These are phyloP conservation scores for Pleurotus giganteus DNA, from an alignment of 768 basidiomycete genomes.

Conservation along the genomic window DNA sequence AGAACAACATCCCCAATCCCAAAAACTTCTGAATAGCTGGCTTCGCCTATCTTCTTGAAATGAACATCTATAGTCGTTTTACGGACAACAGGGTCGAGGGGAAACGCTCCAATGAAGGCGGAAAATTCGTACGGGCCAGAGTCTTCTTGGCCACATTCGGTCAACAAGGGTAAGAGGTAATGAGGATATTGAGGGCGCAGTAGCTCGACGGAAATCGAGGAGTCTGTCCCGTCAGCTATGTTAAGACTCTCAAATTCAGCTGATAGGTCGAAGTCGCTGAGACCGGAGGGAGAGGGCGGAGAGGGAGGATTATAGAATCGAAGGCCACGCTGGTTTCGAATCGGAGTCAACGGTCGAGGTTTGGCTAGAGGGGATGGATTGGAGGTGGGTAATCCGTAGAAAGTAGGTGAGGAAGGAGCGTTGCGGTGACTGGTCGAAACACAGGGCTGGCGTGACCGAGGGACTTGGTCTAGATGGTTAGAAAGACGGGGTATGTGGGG, in stretches of 20 bases:
- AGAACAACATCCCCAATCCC: slow-evolving; percentile 87
- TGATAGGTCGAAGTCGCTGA: slow-evolving; percentile 53
- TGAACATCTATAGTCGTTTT: slow-evolving; percentile 18
- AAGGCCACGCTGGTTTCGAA: slow-evolving; percentile 42
- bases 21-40: slow-evolving; percentile 96
- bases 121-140: slow-evolving; percentile 72
- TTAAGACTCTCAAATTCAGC: slow-evolving; percentile 45
- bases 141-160: slow-evolving; percentile 66
- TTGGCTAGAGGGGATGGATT: slow-evolving; percentile 36
- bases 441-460: slow-evolving; percentile 13
- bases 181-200: slow-evolving; percentile 37
- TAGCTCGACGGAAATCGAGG: slow-evolving; percentile 18
- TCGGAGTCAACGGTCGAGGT: slow-evolving; percentile 68
- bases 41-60: slow-evolving; percentile 92
- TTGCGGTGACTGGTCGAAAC: slow-evolving; percentile 3
- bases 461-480: not conserved
- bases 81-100: slow-evolving; percentile 63
- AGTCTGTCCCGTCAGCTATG: slow-evolving; percentile 26
- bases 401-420: slow-evolving; percentile 1
- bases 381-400: not conserved
- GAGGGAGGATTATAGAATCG: slow-evolving; percentile 42
- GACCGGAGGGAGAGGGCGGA: slow-evolving; percentile 56
- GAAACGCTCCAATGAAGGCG: slow-evolving; percentile 79
- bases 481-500: not conserved
- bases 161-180: slow-evolving; percentile 62